Percentiles rank a stretch among this genome's conserved stretches.
These are phyloP conservation scores for Wickerhamiella brachini DNA, from an alignment of 805 yeast species.

Conservation along the genomic window DNA sequence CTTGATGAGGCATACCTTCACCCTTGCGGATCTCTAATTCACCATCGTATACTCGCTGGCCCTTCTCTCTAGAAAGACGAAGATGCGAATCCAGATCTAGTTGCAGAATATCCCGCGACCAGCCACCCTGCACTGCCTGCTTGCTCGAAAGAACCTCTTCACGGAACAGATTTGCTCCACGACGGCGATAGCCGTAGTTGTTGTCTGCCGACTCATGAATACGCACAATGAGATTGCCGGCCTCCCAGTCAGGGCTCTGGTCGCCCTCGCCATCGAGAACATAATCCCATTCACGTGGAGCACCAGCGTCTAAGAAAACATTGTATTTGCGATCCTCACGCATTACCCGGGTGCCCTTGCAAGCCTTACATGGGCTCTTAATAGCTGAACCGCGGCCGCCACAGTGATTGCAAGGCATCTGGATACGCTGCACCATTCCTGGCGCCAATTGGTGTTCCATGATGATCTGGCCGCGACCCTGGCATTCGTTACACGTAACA, in stretches of 20 bases:
- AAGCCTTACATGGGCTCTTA: conserved; percentile 47
- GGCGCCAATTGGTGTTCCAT: conserved; percentile 70
- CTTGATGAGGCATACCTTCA: conserved; percentile 70
- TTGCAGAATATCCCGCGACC: conserved; percentile 56
- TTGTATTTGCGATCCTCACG: conserved; percentile 42
- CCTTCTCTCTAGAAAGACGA: conserved; percentile 36
- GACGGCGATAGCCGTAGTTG: conserved; percentile 76
- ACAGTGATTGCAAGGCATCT: conserved; percentile 67
- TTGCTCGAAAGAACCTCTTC: conserved; percentile 60
- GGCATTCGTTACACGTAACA: conserved; percentile 53
- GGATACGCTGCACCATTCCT: conserved; percentile 78
- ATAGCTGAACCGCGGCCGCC: conserved; percentile 62
- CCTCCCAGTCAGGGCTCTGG: conserved; percentile 62
- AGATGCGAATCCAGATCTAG: conserved; percentile 46
- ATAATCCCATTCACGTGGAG: conserved; percentile 43
- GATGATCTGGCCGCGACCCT: conserved; percentile 58
- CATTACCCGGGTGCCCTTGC: conserved; percentile 58
- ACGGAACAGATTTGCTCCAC: conserved; percentile 59
- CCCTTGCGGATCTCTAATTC: conserved; percentile 59
- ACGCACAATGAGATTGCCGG: conserved; percentile 66
- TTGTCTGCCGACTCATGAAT: conserved; percentile 33
- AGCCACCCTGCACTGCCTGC: conserved; percentile 69
- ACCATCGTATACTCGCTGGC: conserved; percentile 45
- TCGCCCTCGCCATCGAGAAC: conserved; percentile 67
- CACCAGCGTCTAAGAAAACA: conserved; percentile 57